Conservation (phyloP, 306 rosid genomes). For the Erythrophleum fordii region DNA sequence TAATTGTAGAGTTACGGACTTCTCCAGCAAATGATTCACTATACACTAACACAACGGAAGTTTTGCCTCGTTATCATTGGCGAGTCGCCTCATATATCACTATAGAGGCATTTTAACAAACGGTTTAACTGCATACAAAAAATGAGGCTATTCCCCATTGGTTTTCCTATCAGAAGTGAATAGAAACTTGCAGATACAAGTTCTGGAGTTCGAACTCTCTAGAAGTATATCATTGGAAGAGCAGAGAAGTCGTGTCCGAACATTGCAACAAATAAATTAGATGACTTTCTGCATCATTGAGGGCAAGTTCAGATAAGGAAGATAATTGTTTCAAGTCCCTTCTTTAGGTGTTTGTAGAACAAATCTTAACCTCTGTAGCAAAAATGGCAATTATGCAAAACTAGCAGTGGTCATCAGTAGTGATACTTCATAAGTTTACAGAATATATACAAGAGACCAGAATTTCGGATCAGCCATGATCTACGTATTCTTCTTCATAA, state of each 20-base stretch:
- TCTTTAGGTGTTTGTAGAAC: neutral
- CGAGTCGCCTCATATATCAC: neutral
- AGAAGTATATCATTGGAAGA: neutral
- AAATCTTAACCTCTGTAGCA: neutral
- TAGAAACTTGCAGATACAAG: neutral
- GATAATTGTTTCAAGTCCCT: neutral
- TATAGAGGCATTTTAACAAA: neutral
- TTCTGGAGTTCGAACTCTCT: neutral
- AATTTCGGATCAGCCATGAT: too few relatives aligned
- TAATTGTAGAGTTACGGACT: neutral
- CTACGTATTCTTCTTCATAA: too few relatives aligned
- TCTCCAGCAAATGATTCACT: neutral
- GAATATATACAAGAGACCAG: too few relatives aligned
- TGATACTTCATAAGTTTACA: too few relatives aligned
- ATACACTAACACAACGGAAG: neutral
- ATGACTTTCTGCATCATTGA: neutral
- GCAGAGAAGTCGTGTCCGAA: neutral
- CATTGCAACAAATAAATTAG: neutral
- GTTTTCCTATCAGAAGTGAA: neutral
- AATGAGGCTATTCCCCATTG: neutral
- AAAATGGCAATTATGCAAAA: too few relatives aligned
- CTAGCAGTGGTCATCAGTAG: too few relatives aligned
- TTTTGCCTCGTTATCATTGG: neutral
- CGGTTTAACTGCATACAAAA: neutral
- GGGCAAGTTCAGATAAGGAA: neutral